A percentile compares a stretch with the other conserved stretches of the same genome.
These are phyloP conservation scores for Fusarium irregulare DNA, from an alignment of 2,329 filamentous ascomycete species.

Conservation along the genomic window DNA sequence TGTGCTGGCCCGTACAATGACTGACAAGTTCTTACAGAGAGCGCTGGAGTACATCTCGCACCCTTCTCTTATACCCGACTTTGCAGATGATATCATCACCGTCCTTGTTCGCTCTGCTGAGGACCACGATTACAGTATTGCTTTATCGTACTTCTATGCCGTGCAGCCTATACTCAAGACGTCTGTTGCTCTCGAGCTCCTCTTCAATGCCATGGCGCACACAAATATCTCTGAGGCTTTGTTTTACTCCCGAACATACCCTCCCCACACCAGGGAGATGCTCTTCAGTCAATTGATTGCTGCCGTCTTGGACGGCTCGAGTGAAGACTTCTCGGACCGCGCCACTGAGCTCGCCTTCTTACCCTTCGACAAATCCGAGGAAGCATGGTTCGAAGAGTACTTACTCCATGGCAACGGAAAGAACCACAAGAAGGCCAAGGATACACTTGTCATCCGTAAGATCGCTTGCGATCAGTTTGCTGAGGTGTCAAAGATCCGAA, in stretches of 20 bases:
- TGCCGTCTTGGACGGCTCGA: constrained; percentile 62
- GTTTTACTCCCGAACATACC: constrained; percentile 75
- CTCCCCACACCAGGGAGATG: constrained; percentile 68
- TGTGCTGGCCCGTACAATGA: rapidly evolving
- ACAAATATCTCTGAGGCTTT: constrained; percentile 79
- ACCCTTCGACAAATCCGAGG: constrained; percentile 77
- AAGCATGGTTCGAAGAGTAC: constrained; percentile 78
- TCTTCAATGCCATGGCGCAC: constrained; percentile 75
- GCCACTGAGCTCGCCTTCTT: constrained; percentile 78
- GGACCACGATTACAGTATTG: constrained; percentile 70
- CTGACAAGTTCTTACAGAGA: constrained; percentile 53
- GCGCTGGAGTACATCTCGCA: constrained; percentile 83
- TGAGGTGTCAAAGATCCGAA: constrained; percentile 58
- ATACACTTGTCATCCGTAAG: constrained; percentile 79
- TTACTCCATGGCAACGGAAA: constrained; percentile 74
- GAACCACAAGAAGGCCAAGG: constrained; percentile 72
- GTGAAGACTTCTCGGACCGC: constrained; percentile 61
- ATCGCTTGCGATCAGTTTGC: constrained; percentile 73
- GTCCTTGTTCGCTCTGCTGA: constrained; percentile 72
- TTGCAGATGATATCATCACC: constrained; percentile 83
- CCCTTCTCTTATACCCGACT: constrained; percentile 82
- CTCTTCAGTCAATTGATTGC: constrained; percentile 76
- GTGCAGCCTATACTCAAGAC: constrained; percentile 78
- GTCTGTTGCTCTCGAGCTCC: constrained; percentile 69
- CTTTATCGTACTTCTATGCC: constrained; percentile 82